Evolutionary conservation across 148 eudicot species (phyloP).

Genomic region (Rhododendron griersonianum): DNA sequence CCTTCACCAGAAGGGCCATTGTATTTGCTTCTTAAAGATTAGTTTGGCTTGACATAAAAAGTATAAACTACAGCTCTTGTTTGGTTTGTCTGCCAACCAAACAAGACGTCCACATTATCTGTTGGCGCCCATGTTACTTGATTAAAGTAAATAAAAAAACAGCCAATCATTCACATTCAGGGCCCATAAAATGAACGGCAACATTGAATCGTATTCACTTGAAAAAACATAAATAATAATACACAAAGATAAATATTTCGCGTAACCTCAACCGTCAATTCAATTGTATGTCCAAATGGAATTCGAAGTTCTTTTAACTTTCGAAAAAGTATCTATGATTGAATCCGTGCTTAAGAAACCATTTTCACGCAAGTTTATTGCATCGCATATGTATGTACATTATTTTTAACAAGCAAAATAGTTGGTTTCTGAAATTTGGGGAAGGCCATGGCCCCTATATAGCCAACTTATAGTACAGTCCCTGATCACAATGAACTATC

Average conservation of each 20-base stretch:
- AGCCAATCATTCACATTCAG: neutral
- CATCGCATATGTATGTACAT: no score
- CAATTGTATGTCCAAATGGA: neutral
- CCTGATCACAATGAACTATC: neutral
- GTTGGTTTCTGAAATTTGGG: neutral
- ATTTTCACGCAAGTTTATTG: neutral
- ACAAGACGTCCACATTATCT: neutral
- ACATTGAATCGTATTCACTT: neutral
- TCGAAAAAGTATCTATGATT: neutral
- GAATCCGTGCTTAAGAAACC: neutral
- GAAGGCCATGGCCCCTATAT: neutral
- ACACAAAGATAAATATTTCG: neutral
- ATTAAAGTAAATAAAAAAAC: neutral
- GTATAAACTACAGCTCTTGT: neutral
- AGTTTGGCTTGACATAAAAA: neutral
- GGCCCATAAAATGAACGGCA: neutral
- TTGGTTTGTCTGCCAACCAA: neutral
- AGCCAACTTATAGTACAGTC: neutral
- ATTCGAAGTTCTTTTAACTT: neutral
- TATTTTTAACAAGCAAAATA: no score
- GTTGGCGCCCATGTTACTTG: neutral
- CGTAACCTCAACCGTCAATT: neutral
- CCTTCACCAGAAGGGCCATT: neutral
- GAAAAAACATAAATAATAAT: neutral
- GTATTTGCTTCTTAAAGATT: neutral